These are phyloP conservation scores for Streptanthus diversifolius DNA, from an alignment of 345 rosid genomes.

Conservation along the genomic window DNA sequence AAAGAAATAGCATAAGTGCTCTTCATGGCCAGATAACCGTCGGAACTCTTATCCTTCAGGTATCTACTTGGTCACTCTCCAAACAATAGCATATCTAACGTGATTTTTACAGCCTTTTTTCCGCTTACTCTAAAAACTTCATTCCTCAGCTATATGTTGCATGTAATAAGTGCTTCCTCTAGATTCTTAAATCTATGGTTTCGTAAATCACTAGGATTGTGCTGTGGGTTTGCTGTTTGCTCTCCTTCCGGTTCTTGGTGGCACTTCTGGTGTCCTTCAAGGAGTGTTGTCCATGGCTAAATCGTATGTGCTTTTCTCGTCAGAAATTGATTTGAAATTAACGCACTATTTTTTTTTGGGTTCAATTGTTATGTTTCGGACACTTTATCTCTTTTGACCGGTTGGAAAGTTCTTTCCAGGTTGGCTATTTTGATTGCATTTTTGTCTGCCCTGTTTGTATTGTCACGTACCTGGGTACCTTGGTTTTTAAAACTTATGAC, in stretches of 20 bases:
- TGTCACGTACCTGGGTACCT: conserved; percentile 75
- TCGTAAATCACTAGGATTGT: conserved; percentile 61
- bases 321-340: not conserved
- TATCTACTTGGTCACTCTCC: conserved; percentile 20
- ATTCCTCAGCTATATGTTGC: conserved; percentile 1
- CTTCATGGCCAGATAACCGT: conserved; percentile 88
- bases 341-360: conserved; percentile 5
- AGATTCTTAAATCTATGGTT: not conserved
- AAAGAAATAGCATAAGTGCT: conserved; percentile 68
- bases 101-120: not conserved
- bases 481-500: conserved; percentile 88
- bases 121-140: not conserved
- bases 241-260: conserved; percentile 92
- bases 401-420: conserved; percentile 41
- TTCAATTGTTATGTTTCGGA: conserved; percentile 5
- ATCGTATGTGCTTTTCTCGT: conserved; percentile 48
- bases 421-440: conserved; percentile 65
- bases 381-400: not conserved
- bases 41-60: conserved; percentile 93
- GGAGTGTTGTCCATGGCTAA: conserved; percentile 83
- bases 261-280: conserved; percentile 79
- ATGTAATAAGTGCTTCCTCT: conserved; percentile 7
- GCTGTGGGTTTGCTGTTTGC: conserved; percentile 93
- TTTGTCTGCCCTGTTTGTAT: conserved; percentile 61
- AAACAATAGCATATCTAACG: not conserved